Conservation (phyloP, 805 yeast genomes). For the Nakazawaea sp. region DNA sequence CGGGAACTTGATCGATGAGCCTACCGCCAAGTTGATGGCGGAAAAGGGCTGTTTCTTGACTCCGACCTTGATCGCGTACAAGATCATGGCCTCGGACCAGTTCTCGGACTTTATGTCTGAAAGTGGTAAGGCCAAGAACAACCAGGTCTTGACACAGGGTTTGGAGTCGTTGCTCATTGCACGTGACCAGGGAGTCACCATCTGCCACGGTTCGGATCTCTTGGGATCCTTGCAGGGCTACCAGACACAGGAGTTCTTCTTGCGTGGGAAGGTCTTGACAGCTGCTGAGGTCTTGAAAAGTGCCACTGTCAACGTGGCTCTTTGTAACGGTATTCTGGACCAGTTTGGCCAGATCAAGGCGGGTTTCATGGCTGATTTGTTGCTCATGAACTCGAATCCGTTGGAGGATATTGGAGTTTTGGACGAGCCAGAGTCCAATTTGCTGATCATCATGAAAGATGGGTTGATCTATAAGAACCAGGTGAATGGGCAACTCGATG, state of each 20-base stretch:
- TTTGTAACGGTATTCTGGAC: constrained; percentile 14
- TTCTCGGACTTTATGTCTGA: constrained; percentile 16
- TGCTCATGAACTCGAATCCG: constrained; percentile 19
- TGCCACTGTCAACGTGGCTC: constrained; percentile 22
- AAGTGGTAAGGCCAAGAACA: constrained; percentile 15
- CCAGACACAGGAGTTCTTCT: constrained; percentile 21
- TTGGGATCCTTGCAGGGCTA: constrained; percentile 19
- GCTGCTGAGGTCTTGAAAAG: constrained; percentile 20
- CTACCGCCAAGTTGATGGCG: constrained; percentile 20
- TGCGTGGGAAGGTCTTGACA: constrained; percentile 18
- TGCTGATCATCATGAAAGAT: constrained; percentile 19
- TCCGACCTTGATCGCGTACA: constrained; percentile 23
- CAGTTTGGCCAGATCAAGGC: constrained; percentile 20
- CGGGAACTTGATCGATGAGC: constrained; percentile 22
- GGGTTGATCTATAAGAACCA: constrained; percentile 16
- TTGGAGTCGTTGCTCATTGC: constrained; percentile 17
- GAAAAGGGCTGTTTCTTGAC: constrained; percentile 18
- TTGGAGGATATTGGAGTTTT: constrained; percentile 18
- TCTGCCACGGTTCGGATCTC: constrained; percentile 23
- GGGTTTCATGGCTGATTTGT: constrained; percentile 20
- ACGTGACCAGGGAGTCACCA: constrained; percentile 17
- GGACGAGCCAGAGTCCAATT: constrained; percentile 20
- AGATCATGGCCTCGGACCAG: constrained; percentile 22
- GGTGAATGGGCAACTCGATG: not conserved
- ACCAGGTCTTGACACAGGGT: constrained; percentile 17